phyloP scores from a whole-genome alignment of 1,139 yeast genomes.

The Geotrichum klebahnii region DNA sequence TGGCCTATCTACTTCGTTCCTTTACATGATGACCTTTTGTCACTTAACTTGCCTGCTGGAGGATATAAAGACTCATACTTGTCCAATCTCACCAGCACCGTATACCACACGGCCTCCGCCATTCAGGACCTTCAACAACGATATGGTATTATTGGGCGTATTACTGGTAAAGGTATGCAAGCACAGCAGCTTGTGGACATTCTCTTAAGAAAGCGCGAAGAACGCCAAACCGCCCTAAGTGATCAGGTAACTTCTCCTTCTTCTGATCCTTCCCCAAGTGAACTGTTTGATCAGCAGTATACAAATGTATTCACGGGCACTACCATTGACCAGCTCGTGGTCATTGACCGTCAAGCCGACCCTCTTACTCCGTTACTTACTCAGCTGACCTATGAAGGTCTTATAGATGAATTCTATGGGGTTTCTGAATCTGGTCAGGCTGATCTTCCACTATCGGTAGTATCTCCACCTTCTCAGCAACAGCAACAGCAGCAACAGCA shows the following conservation, averaged over 20 bases:
- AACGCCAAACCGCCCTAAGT: conserved; percentile 29
- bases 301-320: conserved; percentile 37
- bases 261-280: conserved; percentile 15
- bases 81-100: conserved; percentile 38
- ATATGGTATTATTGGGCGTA: conserved; percentile 42
- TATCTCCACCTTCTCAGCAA: conserved; percentile 24
- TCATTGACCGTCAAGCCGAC: conserved; percentile 76
- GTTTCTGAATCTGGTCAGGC: conserved; percentile 49
- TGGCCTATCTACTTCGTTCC: conserved; percentile 41
- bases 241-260: conserved; percentile 17
- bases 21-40: conserved; percentile 35
- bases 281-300: conserved; percentile 32
- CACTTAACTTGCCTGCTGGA: conserved; percentile 36
- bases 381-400: conserved; percentile 78
- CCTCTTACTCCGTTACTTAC: conserved; percentile 63
- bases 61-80: conserved; percentile 40
- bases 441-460: conserved; percentile 39
- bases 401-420: conserved; percentile 67
- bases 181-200: conserved; percentile 45
- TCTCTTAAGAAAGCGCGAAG: conserved; percentile 30
- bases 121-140: conserved; percentile 38
- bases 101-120: conserved; percentile 44
- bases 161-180: conserved; percentile 49
- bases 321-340: conserved; percentile 49
- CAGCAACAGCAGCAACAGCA: conserved; percentile 11